Conservation (phyloP, 2,329 filamentous ascomycete genomes). For the Purpureocillium takamizusanense region DNA sequence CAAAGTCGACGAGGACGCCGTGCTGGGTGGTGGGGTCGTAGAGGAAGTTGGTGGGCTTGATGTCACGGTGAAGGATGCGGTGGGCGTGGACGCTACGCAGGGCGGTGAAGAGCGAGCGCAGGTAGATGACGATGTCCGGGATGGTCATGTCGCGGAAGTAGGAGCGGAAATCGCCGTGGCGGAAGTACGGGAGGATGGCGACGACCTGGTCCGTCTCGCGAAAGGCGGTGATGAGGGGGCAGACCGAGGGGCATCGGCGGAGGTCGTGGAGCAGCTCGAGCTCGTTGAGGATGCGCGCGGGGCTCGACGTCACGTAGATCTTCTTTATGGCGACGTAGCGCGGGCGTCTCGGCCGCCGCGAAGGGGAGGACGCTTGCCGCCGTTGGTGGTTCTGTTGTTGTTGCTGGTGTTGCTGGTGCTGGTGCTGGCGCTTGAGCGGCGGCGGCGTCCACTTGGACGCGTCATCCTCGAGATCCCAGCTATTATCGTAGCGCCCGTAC, state of each 20-base stretch:
- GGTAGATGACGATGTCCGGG: constrained; percentile 80
- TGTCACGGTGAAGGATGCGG: constrained; percentile 85
- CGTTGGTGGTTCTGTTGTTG: not conserved
- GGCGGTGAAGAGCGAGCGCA: constrained; percentile 79
- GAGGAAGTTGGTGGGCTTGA: constrained; percentile 96
- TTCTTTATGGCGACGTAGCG: constrained; percentile 97
- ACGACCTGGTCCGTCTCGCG: constrained; percentile 90
- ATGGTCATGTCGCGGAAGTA: constrained; percentile 90
- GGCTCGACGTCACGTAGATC: constrained; percentile 97
- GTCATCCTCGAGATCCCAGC: constrained; percentile 71
- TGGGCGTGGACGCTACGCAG: constrained; percentile 74
- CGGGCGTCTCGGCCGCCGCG: constrained; percentile 19
- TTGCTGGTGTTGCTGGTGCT: constrained; percentile 3
- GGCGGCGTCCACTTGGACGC: constrained; percentile 61
- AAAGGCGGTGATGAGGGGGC: constrained; percentile 95
- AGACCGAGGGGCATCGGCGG: constrained; percentile 73
- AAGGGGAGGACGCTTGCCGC: not conserved
- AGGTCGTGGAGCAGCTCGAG: constrained; percentile 88
- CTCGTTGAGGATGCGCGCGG: constrained; percentile 88
- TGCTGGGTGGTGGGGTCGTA: constrained; percentile 74
- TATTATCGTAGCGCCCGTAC: constrained; percentile 75
- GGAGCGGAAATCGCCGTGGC: constrained; percentile 86
- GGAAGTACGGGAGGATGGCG: constrained; percentile 89
- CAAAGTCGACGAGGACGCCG: constrained; percentile 96
- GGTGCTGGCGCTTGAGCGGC: constrained; percentile 42